Base-by-base conservation (phyloP, 2,329 filamentous ascomycete genomes). In the Sarocladium kiliense region DNA sequence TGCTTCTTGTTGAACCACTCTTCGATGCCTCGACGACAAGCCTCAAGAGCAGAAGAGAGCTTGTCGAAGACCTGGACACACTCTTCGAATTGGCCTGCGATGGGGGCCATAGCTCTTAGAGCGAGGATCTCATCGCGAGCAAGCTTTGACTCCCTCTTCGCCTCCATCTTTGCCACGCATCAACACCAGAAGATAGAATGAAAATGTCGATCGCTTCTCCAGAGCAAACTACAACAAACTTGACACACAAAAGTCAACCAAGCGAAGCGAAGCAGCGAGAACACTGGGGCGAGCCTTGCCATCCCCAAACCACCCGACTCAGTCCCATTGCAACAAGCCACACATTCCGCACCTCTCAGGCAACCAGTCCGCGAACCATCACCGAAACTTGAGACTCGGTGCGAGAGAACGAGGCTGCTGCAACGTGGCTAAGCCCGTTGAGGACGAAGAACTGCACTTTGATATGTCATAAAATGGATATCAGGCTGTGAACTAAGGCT, bases 1-100 rank as follows among this genome's bases (percentile, higher is more conserved):
- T 30, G 44, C 44, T 49, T 49, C 44, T 49, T 49, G 25, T 27
- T 23, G 9, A 23, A 49, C 44, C 44, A 49, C n/a, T 49, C 19
- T 6, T 49, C 44, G 44, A 49, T 27, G 3, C 44, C 44, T 3
- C 44, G 44, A 30, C 44, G 23, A 30, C 44, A 49, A 10, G 44
- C 44, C 10, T 49, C 44, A 19, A 49, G 44, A 27, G 44, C 23
- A 3, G 44, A 49, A 6, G 25, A 49, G 3, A 49, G 44, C 26
- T 49, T 49, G 3, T 30, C 44, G 25, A 49, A 32, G 12, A 30
- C 44, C 25, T 49, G 44, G 14, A 49, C 19, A 49, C 44, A 49
- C 9, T 49, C 44, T n/a, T 49, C 44, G 25, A 49, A 49, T 18
- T 49, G 44, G 18, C 44, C 44, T 5, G 44, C 44, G 19, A 49